phyloP scores from a whole-genome alignment of 2,329 filamentous ascomycete species.

The Xylaria sp. region DNA sequence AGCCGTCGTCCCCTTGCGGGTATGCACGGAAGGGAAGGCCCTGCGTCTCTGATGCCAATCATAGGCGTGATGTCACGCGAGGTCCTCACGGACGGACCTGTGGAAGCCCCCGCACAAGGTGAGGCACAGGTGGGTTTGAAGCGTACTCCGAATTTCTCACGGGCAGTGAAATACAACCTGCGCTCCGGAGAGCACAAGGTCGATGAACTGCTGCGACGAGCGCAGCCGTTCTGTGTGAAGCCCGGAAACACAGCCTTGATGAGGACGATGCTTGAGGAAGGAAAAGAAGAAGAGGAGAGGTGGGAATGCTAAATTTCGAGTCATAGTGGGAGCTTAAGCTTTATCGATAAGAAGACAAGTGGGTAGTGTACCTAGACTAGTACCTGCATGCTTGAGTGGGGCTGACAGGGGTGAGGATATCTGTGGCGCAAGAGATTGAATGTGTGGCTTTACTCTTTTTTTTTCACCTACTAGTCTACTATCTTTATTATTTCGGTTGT shows the following conservation, averaged over 20 bases:
- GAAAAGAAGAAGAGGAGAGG: conserved; percentile 49
- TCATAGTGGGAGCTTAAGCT: conserved; percentile 36
- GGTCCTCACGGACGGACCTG: conserved; percentile 85
- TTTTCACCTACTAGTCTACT: background rate
- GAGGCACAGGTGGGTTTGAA: conserved; percentile 69
- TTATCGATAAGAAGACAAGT: conserved; percentile 44
- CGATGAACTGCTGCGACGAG: conserved; percentile 52
- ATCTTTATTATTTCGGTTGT: background rate
- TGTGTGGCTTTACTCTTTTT: conserved; percentile 18
- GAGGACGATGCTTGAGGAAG: conserved; percentile 79
- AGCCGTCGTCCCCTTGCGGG: conserved; percentile 51
- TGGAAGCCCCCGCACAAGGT: conserved; percentile 55
- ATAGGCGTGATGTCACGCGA: conserved; percentile 84
- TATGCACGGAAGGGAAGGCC: conserved; percentile 54
- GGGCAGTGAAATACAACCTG: conserved; percentile 64
- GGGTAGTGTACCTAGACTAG: background rate
- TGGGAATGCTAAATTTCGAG: conserved; percentile 40
- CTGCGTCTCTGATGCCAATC: conserved; percentile 93
- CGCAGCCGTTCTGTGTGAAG: conserved; percentile 75
- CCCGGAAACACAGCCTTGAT: conserved; percentile 97
- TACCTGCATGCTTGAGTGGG: background rate
- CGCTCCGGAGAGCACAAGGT: conserved; percentile 39
- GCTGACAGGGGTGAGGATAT: background rate
- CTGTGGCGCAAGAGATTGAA: no score
- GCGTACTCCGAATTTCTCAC: conserved; percentile 99